A percentile compares a stretch with the other conserved stretches of the same genome.
Evolutionary conservation across 805 yeast species (phyloP).

Genomic region (Scheffersomyces ergatensis): DNA sequence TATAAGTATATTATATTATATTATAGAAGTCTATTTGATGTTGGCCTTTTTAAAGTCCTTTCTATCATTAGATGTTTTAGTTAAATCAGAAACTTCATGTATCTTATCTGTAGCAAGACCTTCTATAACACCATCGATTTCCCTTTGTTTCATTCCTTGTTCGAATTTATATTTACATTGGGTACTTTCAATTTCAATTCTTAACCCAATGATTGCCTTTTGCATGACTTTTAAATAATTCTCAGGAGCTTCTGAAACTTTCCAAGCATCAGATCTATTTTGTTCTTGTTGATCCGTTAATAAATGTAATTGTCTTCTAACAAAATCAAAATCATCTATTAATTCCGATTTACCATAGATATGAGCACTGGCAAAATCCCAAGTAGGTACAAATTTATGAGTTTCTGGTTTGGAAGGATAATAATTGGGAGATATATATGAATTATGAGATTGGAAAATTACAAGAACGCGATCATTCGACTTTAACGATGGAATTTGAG

Average conservation of each 20-base stretch:
- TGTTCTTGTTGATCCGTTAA: slow-evolving; percentile 49
- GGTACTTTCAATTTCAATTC: slow-evolving; percentile 44
- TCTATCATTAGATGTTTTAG: slow-evolving; percentile 19
- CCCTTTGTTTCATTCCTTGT: slow-evolving; percentile 44
- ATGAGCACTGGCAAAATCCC: slow-evolving; percentile 63
- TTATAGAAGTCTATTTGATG: neutral
- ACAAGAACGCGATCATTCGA: slow-evolving; percentile 42
- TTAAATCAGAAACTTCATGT: slow-evolving; percentile 24
- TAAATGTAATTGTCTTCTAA: slow-evolving; percentile 40
- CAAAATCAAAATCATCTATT: slow-evolving; percentile 44
- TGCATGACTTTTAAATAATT: slow-evolving; percentile 39
- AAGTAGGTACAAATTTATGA: slow-evolving; percentile 67
- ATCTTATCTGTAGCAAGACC: slow-evolving; percentile 43
- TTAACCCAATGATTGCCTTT: slow-evolving; percentile 55
- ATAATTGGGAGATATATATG: slow-evolving; percentile 59
- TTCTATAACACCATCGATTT: slow-evolving; percentile 50
- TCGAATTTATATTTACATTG: slow-evolving; percentile 60
- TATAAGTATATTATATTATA: neutral
- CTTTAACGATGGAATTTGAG: slow-evolving; percentile 43
- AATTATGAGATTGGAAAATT: slow-evolving; percentile 49
- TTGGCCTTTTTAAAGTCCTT: neutral
- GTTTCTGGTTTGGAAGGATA: slow-evolving; percentile 55
- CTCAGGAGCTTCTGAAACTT: slow-evolving; percentile 56
- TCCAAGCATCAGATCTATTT: slow-evolving; percentile 46
- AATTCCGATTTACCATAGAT: slow-evolving; percentile 49